These are phyloP conservation scores for Globomyces pollinis-pini DNA, from an alignment of 192 early-diverging fungal species.

Conservation along the genomic window DNA sequence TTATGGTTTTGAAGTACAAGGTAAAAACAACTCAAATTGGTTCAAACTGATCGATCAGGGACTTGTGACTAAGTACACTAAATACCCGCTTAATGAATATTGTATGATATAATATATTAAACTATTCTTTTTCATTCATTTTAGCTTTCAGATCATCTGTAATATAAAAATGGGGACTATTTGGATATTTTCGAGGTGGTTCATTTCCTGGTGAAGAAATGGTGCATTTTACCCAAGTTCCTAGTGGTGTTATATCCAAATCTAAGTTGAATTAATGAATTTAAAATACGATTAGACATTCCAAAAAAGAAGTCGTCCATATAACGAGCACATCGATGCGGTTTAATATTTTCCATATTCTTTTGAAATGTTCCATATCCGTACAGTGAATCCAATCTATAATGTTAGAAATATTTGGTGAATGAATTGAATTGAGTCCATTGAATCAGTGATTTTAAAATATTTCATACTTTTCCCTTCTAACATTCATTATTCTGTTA, in stretches of 20 bases:
- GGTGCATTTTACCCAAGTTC: background rate
- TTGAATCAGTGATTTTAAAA: conserved; percentile 60
- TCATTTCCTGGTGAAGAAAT: background rate
- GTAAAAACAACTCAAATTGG: too few relatives aligned
- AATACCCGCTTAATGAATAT: too few relatives aligned
- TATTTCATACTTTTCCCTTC: conserved; percentile 62
- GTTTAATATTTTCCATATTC: background rate
- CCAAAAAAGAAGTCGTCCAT: background rate
- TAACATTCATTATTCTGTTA: too few relatives aligned
- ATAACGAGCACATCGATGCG: background rate
- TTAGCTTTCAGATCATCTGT: background rate
- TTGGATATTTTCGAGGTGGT: background rate
- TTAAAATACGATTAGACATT: too few relatives aligned
- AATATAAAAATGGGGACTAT: background rate
- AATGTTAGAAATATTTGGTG: conserved; percentile 33
- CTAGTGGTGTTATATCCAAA: background rate
- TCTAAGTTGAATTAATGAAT: background rate
- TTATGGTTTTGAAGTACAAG: too few relatives aligned
- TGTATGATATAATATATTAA: too few relatives aligned
- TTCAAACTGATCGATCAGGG: too few relatives aligned
- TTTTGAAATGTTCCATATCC: conserved; percentile 3
- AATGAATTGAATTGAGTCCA: conserved; percentile 33
- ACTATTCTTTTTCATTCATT: too few relatives aligned
- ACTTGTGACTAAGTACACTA: too few relatives aligned
- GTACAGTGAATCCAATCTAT: too few relatives aligned